Evolutionary conservation across 352 stramenopile genomes (phyloP).

Genomic region (Nothophytophthora sp.): DNA sequence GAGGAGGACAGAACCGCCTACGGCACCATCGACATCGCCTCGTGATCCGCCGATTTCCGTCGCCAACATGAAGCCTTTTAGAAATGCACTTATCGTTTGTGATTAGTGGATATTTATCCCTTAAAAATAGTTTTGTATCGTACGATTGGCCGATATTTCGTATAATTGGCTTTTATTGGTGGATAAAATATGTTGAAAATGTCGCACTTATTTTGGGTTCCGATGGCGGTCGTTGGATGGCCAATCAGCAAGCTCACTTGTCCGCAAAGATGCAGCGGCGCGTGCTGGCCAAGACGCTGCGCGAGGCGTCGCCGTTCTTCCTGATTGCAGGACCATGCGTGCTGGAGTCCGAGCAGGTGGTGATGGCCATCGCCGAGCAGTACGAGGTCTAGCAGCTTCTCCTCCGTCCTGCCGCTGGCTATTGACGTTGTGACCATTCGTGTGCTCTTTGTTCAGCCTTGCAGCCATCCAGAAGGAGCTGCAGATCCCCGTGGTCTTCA

Average conservation of each 20-base stretch:
- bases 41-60: too few relatives aligned
- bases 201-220: too few relatives aligned
- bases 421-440: not conserved
- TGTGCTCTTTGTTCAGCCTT: constrained; percentile 38
- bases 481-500: constrained; percentile 85
- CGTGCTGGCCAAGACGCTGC: constrained; percentile 52
- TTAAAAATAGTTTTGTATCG: too few relatives aligned
- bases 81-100: too few relatives aligned
- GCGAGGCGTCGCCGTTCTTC: constrained; percentile 74
- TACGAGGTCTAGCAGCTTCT: constrained; percentile 13
- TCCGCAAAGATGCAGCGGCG: constrained; percentile 41
- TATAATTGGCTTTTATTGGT: too few relatives aligned
- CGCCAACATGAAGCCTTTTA: too few relatives aligned
- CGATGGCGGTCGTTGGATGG: not conserved
- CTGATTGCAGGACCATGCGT: constrained; percentile 84
- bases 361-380: constrained; percentile 73
- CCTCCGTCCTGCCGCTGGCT: not conserved
- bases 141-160: too few relatives aligned
- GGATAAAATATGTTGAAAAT: too few relatives aligned
- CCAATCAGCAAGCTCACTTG: not conserved
- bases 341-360: constrained; percentile 68
- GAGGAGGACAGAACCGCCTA: constrained; percentile 18
- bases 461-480: constrained; percentile 49
- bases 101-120: too few relatives aligned
- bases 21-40: constrained; percentile 12